A percentile compares a stretch with the other conserved stretches of the same genome.
Evolutionary conservation across 2,329 filamentous ascomycete species (phyloP).

Genomic region (Paraphaeosphaeria minitans): DNA sequence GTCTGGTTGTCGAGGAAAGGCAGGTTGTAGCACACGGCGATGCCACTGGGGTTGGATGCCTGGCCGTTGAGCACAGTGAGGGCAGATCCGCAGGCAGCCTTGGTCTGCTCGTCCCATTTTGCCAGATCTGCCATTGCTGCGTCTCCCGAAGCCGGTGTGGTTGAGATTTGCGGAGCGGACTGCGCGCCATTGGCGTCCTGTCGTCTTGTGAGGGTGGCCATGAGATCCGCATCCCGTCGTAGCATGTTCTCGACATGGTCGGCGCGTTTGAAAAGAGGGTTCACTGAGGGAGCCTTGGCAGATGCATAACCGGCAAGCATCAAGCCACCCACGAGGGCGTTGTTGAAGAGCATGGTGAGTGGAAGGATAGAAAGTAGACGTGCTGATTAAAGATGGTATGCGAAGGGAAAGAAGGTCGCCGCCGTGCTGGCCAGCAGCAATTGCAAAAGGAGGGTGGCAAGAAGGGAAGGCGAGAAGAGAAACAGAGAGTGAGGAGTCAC

Average conservation of each 20-base stretch:
- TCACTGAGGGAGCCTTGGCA: conserved; percentile 32
- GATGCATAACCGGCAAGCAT: conserved; percentile 39
- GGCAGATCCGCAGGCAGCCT: conserved; percentile 62
- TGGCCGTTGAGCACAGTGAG: conserved; percentile 60
- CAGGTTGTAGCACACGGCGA: conserved; percentile 83
- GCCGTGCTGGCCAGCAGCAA: conserved; percentile 47
- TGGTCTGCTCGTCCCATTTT: conserved; percentile 47
- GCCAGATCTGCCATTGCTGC: conserved; percentile 36
- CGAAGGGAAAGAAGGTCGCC: conserved; percentile 16
- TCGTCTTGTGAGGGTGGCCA: conserved; percentile 44
- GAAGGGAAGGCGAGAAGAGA: conserved; percentile 29
- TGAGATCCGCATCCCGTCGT: conserved; percentile 39
- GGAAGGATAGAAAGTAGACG: conserved; percentile 35
- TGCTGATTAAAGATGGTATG: conserved; percentile 41
- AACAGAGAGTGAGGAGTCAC: conserved; percentile 37
- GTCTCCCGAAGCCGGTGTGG: conserved; percentile 43
- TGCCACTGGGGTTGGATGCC: conserved; percentile 74
- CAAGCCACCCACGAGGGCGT: conserved; percentile 35
- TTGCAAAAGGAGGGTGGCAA: conserved; percentile 34
- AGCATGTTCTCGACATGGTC: conserved; percentile 41
- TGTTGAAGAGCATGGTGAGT: conserved; percentile 40
- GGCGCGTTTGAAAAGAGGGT: conserved; percentile 34
- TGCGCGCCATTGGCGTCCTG: conserved; percentile 38
- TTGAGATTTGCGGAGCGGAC: conserved; percentile 36
- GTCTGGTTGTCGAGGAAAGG: conserved; percentile 69